Evolutionary conservation across 495 filamentous ascomycete genomes (phyloP), one percentile per base, ranked within the genome.

Genomic region (Talaromyces ruber): DNA sequence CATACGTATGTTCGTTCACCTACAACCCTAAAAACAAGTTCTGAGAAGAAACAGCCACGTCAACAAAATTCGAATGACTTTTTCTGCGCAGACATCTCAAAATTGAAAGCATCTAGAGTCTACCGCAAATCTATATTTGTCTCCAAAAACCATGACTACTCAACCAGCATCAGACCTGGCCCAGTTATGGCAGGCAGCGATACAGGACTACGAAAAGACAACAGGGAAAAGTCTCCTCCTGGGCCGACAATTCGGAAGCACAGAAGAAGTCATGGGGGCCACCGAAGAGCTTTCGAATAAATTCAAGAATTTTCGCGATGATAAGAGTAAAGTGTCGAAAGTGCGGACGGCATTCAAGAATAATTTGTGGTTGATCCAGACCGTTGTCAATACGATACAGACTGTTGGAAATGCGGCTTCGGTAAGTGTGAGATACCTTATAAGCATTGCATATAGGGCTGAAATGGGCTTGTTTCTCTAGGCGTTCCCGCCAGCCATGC

Each of bases 401-500:
- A 47, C 22, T 39, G 57, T 39, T 59, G 57, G 57, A 43, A 59
- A 59, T 59, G 57, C 39, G 5, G 57, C 30, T 6, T 59, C 57
- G 5, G 57, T 59, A 28, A 39, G 30, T 59, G 4, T 43, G 18
- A 9, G 16, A 18, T 18, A 21, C 9, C 12, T 16, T 4, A n/a
- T 11, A 0, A 59, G 11, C 26, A 8, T 8, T 8, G 29, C 4
- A 18, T 1, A 28, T 18, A 43, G 18, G 11, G 28, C 26, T 21
- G 7, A 16, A 28, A 45, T 24, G 3, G 22, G 4, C 22, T 34
- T 8, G 4, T 8, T 3, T 5, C 2, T 34, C 16, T 47, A 67
- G 65, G 65, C 65, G 5, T 67, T 67, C 39, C 65, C 65, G 1
- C 62, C 65, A 3, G 65, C 65, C 1, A 62, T 67, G 62, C 65